phyloP scores from a whole-genome alignment of 2,329 filamentous ascomycete genomes.

The Epichloe brachyelytri region DNA sequence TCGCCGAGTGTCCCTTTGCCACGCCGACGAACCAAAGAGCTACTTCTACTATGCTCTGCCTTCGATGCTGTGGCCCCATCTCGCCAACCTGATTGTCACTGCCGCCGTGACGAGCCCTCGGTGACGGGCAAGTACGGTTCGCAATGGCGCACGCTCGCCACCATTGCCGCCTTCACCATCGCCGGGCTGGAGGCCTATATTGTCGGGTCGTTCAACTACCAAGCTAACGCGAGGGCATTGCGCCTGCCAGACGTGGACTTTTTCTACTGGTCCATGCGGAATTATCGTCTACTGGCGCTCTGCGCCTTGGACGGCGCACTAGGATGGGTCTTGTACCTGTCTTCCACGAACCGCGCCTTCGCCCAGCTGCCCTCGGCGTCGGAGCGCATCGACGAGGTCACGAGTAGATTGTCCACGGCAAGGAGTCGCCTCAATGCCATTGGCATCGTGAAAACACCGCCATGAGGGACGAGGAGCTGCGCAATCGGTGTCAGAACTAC shows the following conservation, averaged over 20 bases:
- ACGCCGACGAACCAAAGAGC: slow-evolving; percentile 49
- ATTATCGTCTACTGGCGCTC: slow-evolving; percentile 50
- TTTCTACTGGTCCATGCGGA: slow-evolving; percentile 57
- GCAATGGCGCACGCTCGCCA: slow-evolving; percentile 59
- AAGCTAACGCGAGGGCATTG: slow-evolving; percentile 48
- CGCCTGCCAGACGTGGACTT: slow-evolving; percentile 52
- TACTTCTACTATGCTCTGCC: slow-evolving; percentile 78
- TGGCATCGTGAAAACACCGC: slow-evolving; percentile 71
- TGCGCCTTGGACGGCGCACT: slow-evolving; percentile 50
- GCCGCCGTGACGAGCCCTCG: slow-evolving; percentile 58
- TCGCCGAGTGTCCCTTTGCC: slow-evolving; percentile 72
- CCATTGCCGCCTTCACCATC: slow-evolving; percentile 45
- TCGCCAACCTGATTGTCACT: slow-evolving; percentile 61
- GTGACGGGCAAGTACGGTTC: slow-evolving; percentile 50
- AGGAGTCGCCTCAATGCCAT: slow-evolving; percentile 58
- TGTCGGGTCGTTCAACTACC: slow-evolving; percentile 51
- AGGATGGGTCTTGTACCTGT: slow-evolving; percentile 57
- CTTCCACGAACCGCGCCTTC: slow-evolving; percentile 69
- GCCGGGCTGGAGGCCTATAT: slow-evolving; percentile 53
- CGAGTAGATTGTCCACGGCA: slow-evolving; percentile 42
- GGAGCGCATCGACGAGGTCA: slow-evolving; percentile 51
- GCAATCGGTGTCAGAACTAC: slow-evolving; percentile 54
- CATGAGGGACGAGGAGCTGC: slow-evolving; percentile 57
- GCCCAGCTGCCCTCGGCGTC: slow-evolving; percentile 45
- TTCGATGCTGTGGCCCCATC: slow-evolving; percentile 59